Evolutionary conservation across 148 eudicot species (phyloP).

Genomic region (Polygonum aviculare): DNA sequence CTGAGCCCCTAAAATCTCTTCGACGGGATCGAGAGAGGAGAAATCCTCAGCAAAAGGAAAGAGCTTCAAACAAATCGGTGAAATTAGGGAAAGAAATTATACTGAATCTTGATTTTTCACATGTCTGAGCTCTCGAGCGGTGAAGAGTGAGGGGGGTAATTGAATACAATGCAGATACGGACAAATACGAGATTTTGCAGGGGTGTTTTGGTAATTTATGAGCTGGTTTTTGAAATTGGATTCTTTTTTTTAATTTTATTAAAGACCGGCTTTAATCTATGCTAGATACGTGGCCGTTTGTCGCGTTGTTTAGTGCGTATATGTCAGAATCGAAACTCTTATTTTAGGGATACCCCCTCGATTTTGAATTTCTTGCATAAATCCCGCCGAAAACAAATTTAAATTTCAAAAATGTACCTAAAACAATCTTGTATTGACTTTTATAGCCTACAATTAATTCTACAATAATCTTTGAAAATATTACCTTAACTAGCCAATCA

Average conservation of each 20-base stretch:
- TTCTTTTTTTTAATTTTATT: not conserved
- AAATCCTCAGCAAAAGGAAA: not conserved
- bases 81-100: conserved; percentile 2
- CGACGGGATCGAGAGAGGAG: not conserved
- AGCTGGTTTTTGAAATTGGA: not conserved
- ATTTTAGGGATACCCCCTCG: not conserved
- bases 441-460: not conserved
- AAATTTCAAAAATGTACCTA: not conserved
- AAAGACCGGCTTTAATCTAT: not conserved
- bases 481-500: too few relatives aligned
- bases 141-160: not conserved
- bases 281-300: conserved; percentile 5
- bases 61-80: not conserved
- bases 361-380: conserved; percentile 17
- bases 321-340: not conserved
- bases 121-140: not conserved
- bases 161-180: not conserved
- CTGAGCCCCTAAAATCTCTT: not conserved
- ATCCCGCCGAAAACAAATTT: conserved; percentile 17
- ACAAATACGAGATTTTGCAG: not conserved
- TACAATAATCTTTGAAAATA: too few relatives aligned
- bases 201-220: not conserved
- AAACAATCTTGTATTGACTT: not conserved
- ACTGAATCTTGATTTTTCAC: not conserved
- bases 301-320: not conserved